Evolutionary conservation across 2,329 filamentous ascomycete species (phyloP).

Genomic region (Eurotiales sp.): DNA sequence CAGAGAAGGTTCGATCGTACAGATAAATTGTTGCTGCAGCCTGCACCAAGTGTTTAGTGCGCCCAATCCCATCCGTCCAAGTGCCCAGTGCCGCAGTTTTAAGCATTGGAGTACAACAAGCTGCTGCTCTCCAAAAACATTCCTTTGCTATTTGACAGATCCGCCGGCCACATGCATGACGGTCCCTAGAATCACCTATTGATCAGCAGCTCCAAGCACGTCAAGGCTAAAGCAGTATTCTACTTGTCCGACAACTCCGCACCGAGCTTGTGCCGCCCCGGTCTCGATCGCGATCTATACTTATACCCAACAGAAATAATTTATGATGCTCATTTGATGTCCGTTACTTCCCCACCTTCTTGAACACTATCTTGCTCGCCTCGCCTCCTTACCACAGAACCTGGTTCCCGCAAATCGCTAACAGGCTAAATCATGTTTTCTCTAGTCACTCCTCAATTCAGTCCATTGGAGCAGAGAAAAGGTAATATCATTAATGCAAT

Average conservation of each 20-base stretch:
- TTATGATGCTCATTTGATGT: constrained; percentile 14
- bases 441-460: constrained; percentile 9
- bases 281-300: background rate
- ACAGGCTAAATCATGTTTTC: constrained; percentile 8
- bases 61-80: constrained; percentile 3
- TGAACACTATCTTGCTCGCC: too few species aligned
- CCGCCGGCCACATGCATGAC: constrained; percentile 8
- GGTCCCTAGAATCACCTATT: constrained; percentile 4
- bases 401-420: too few species aligned
- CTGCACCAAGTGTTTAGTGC: constrained; percentile 8
- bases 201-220: constrained; percentile 2
- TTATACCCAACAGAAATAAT: background rate
- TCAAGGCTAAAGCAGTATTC: background rate
- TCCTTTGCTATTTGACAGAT: background rate
- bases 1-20: too few species aligned
- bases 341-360: constrained; percentile 1
- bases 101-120: background rate
- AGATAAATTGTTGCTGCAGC: constrained; percentile 5
- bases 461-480: constrained; percentile 7
- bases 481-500: constrained; percentile 26
- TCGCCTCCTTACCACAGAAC: too few species aligned
- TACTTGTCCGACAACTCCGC: background rate
- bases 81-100: constrained; percentile 3
- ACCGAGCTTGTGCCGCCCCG: background rate
- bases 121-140: background rate